Conservation (phyloP, 2,329 filamentous ascomycete species). For the Didymella glomerata region DNA sequence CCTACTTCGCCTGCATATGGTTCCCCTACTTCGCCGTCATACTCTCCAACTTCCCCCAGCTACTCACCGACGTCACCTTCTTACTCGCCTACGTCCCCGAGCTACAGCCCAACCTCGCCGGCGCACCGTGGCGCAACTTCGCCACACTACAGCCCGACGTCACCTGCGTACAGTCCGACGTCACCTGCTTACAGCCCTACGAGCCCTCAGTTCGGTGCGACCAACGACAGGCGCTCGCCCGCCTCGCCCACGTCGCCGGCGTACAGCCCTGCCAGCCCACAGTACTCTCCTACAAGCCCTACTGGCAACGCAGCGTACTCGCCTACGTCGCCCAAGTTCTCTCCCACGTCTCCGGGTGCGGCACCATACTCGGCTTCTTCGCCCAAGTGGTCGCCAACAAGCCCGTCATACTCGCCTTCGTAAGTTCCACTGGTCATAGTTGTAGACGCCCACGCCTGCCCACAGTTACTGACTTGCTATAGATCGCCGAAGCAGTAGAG, state of each 20-base stretch:
- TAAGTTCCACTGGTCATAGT: slow-evolving; percentile 50
- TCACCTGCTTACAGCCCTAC: slow-evolving; percentile 63
- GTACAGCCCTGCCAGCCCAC: slow-evolving; percentile 74
- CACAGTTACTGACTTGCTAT: slow-evolving; percentile 30
- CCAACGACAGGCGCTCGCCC: slow-evolving; percentile 51
- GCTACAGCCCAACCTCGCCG: slow-evolving; percentile 62
- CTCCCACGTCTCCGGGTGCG: slow-evolving; percentile 49
- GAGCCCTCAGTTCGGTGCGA: slow-evolving; percentile 55
- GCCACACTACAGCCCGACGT: slow-evolving; percentile 57
- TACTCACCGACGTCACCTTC: slow-evolving; percentile 61
- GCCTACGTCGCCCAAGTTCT: slow-evolving; percentile 53
- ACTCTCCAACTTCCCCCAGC: slow-evolving; percentile 66
- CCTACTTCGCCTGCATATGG: slow-evolving; percentile 63
- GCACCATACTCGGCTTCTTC: slow-evolving; percentile 33
- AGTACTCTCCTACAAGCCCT: slow-evolving; percentile 63
- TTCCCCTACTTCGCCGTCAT: slow-evolving; percentile 52
- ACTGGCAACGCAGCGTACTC: slow-evolving; percentile 62
- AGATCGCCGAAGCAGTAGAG: slow-evolving; percentile 50
- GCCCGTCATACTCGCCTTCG: slow-evolving; percentile 56
- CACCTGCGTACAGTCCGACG: slow-evolving; percentile 64
- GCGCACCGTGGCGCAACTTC: slow-evolving; percentile 54
- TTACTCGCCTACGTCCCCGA: slow-evolving; percentile 64
- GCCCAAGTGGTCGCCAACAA: slow-evolving; percentile 57
- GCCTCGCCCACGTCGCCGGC: slow-evolving; percentile 72
- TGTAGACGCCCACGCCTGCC: slow-evolving; percentile 24